Evolutionary conservation across 768 basidiomycete species (phyloP).

Genomic region (Jaapia argillacea): DNA sequence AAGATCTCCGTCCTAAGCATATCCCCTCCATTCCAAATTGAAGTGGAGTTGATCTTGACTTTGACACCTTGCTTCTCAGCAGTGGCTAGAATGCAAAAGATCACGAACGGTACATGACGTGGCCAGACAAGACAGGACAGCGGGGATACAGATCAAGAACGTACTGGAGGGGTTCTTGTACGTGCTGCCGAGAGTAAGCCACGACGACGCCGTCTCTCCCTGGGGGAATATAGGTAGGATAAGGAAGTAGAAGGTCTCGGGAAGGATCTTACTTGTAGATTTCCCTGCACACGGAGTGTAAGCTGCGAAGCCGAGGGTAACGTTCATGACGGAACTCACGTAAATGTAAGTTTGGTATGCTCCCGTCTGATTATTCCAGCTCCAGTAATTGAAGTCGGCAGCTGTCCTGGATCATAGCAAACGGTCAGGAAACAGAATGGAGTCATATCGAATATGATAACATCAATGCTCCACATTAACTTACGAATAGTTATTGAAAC

Average conservation of each 20-base stretch:
- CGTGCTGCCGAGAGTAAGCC: slow-evolving; percentile 10
- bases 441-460: background rate
- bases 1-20: slow-evolving; percentile 23
- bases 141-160: too few species aligned
- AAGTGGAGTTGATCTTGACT: slow-evolving; percentile 16
- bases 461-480: background rate
- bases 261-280: slow-evolving; percentile 8
- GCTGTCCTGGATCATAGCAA: too few species aligned
- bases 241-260: too few species aligned
- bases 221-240: too few species aligned
- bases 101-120: too few species aligned
- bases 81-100: slow-evolving; percentile 7
- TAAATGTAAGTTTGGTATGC: slow-evolving; percentile 23
- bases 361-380: slow-evolving; percentile 21
- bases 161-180: slow-evolving; percentile 21
- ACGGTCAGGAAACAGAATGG: too few species aligned
- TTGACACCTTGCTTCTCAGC: slow-evolving; percentile 21
- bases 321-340: slow-evolving; percentile 11
- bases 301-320: slow-evolving; percentile 9
- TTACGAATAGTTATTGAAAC: slow-evolving; percentile 16
- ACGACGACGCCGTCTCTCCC: too few species aligned
- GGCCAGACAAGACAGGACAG: too few species aligned
- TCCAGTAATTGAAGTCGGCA: slow-evolving; percentile 16
- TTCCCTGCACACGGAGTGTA: slow-evolving; percentile 6
- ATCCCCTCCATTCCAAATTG: slow-evolving; percentile 20